Evolutionary conservation across 805 yeast genomes (phyloP), one percentile per base, ranked within the genome.

Genomic region (Torulaspora franciscae): DNA sequence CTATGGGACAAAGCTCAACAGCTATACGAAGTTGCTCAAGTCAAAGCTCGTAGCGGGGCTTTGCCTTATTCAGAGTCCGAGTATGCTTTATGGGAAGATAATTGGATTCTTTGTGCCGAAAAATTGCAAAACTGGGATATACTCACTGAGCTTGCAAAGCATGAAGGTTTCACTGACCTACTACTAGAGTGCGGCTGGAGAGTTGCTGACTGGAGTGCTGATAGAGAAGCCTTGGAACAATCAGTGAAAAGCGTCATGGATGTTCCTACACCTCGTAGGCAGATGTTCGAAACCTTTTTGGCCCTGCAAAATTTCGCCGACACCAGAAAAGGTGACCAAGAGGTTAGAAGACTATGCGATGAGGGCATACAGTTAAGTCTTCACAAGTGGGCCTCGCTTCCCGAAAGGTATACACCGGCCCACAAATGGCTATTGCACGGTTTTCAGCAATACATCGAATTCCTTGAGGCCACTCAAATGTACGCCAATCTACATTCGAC

Each of bases 131-230:
- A 93, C 53, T 93, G 99, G 99, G 99, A 93, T 60, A 83, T 93
- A 38, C 71, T 93, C 47, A 91, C 99, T 0, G 99, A 93, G 58
- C 72, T 95, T 25, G 97, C 99, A 2, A 89, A 91, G 56, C 98
- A 95, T 59, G 99, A 95, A 71, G 97, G 97, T 0, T 95, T 91
- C 62, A 89, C 97, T 0, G 99, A 93, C 59, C 72, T 93, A 52
- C 69, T 95, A 22, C 71, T 93, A n/a, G 99, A 93, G 64, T 95
- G 99, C 74, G 99, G 98, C 30, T 93, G 99, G 99, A 76, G 99
- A 59, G 95, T 93, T 32, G 97, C 99, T 6, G 98, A 93, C 59
- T 93, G 99, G 99, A 83, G 83, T 48, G 82, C 95, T 7, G 99
- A 95, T 58, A 77, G 90, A 51, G 98, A 91, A 52, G 93, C 98